Percentiles rank a stretch among this genome's conserved stretches.
These are phyloP conservation scores for Apium graveolens DNA, from an alignment of 129 eudicot genomes.

Conservation along the genomic window DNA sequence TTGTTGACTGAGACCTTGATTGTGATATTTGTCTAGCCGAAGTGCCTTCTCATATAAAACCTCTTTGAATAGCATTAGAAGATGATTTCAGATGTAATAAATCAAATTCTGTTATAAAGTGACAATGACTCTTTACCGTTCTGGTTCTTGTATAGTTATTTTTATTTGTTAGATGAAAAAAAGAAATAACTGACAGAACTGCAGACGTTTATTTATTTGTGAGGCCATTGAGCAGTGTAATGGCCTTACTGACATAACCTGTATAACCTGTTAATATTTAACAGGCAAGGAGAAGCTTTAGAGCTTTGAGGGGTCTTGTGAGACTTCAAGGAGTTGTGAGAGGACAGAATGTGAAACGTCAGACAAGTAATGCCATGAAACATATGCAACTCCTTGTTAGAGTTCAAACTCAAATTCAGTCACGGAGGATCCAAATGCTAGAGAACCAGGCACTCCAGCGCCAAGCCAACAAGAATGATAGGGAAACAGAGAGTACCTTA, in stretches of 20 bases:
- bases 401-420: conserved; percentile 92
- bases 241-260: conserved; percentile 7
- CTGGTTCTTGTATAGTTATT: not conserved
- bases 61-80: not conserved
- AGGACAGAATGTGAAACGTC: conserved; percentile 81
- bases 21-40: not conserved
- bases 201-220: not conserved
- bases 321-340: conserved; percentile 88
- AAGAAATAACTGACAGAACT: not conserved
- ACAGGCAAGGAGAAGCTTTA: conserved; percentile 85
- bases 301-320: conserved; percentile 89
- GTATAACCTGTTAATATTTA: conserved; percentile 6
- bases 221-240: not conserved
- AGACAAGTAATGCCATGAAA: conserved; percentile 86
- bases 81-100: not conserved
- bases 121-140: not conserved
- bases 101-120: not conserved
- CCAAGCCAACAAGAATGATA: conserved; percentile 43
- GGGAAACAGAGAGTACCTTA: conserved; percentile 51
- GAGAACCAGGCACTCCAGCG: conserved; percentile 65
- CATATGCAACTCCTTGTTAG: conserved; percentile 87
- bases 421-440: conserved; percentile 77
- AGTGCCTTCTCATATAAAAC: not conserved
- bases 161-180: not conserved
- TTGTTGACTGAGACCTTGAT: not conserved